phyloP scores from a whole-genome alignment of 306 rosid species.

The Elaeagnus macrophylla region DNA sequence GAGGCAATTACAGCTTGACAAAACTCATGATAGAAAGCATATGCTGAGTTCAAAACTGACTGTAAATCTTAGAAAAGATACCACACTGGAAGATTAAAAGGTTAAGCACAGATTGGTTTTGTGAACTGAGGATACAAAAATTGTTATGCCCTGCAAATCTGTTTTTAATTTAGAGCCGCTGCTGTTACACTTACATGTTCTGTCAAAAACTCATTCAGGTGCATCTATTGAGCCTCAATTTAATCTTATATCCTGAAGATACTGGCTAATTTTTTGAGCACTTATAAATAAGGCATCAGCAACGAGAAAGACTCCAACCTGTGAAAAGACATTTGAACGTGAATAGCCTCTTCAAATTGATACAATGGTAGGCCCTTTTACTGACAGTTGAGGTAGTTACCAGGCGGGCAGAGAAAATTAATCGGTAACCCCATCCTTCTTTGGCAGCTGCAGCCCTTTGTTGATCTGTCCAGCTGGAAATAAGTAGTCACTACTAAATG shows the following conservation, averaged over 20 bases:
- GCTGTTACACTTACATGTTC: conserved; percentile 7
- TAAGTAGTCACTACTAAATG: conserved; percentile 5
- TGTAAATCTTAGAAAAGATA: neutral
- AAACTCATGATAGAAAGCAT: neutral
- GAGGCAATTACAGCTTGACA: conserved; percentile 6
- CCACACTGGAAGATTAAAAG: neutral
- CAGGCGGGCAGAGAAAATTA: conserved; percentile 83
- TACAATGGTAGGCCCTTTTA: conserved; percentile 3
- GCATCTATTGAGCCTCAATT: conserved; percentile 33
- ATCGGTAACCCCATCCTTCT: conserved; percentile 83
- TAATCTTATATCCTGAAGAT: conserved; percentile 62
- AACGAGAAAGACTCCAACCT: conserved; percentile 59
- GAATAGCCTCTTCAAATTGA: conserved; percentile 3
- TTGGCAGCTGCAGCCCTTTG: conserved; percentile 78
- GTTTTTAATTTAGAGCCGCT: conserved; percentile 13
- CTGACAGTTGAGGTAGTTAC: conserved; percentile 23
- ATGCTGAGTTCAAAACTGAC: neutral
- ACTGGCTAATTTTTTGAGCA: conserved; percentile 59
- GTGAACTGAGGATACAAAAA: conserved; percentile 18
- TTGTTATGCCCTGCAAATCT: conserved; percentile 17
- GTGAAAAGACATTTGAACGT: conserved; percentile 20
- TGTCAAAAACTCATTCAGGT: conserved; percentile 7
- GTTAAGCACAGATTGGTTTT: conserved; percentile 2
- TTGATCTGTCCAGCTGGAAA: conserved; percentile 84
- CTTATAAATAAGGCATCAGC: conserved; percentile 70